A percentile compares a stretch with the other conserved stretches of the same genome.
Evolutionary conservation across 1,284 basidiomycete species (phyloP).

Genomic region (Hymenochaete sp.): DNA sequence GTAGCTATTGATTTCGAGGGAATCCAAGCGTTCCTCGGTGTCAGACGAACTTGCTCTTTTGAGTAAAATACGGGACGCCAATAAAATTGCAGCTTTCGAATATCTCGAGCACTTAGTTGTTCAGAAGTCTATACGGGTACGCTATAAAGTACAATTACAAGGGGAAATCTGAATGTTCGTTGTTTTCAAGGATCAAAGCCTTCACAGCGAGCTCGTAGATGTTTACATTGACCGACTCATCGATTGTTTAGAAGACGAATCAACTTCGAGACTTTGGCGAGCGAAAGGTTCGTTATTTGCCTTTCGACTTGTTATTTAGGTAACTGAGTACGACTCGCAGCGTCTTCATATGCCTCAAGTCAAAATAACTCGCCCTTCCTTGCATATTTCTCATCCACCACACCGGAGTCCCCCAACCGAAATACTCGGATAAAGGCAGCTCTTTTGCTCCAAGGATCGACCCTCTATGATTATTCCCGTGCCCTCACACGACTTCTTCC

Average conservation of each 20-base stretch:
- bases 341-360: constrained; percentile 42
- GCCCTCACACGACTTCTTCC: constrained; percentile 42
- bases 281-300: constrained; percentile 49
- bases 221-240: constrained; percentile 49
- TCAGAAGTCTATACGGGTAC: constrained; percentile 52
- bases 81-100: constrained; percentile 49
- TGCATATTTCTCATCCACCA: constrained; percentile 55
- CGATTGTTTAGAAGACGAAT: constrained; percentile 39
- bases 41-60: constrained; percentile 47
- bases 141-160: constrained; percentile 18
- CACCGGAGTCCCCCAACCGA: constrained; percentile 69
- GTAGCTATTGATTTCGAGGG: constrained; percentile 50
- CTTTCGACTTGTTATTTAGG: background rate
- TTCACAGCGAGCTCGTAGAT: constrained; percentile 53
- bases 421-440: constrained; percentile 64
- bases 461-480: constrained; percentile 48
- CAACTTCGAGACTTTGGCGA: constrained; percentile 55
- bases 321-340: constrained; percentile 28
- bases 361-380: constrained; percentile 38
- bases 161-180: background rate
- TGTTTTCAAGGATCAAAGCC: constrained; percentile 37
- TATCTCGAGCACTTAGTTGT: constrained; percentile 79
- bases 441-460: constrained; percentile 71
- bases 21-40: constrained; percentile 39
- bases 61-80: constrained; percentile 48